Evolutionary conservation across 116 monocot species (phyloP), one percentile per base, ranked within the genome.

Genomic region (Phalaenopsis hybrid): DNA sequence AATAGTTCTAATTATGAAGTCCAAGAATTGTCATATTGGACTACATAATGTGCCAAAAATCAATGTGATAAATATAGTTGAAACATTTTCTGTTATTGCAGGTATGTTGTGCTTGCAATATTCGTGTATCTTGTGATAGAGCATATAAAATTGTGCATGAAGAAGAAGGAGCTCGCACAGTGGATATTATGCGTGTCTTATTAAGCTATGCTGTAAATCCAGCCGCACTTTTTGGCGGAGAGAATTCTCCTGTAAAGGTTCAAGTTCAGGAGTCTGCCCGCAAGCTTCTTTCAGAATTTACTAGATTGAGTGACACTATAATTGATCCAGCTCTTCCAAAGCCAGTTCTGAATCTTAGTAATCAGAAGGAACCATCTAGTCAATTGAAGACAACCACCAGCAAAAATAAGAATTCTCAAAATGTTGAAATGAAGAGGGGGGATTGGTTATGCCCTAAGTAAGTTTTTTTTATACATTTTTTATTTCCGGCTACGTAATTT

Each of bases 391-490:
- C 44, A 65, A n/a, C 31, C 52, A 58, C 8, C 17, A 51, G 5
- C 33, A 83, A 86, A 51, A 57, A 74, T 49, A 83, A 76, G 20
- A 63, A 82, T 41, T 5, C 81, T 43, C 55, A 76, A 86, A 86
- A 84, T 80, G 73, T 82, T 86, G 98, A 98, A 92, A 98, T 95
- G 95, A 95, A 95, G 90, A 92, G 79, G 81, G 98, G 98, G 44
- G 95, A 98, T 23, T 98, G 98, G 98, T 78, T 95, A 45, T 98
- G 98, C 80, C 84, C 92, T 10, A 89, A 84, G 98, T 94, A 94
- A 86, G 91, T 82, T 77, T 82, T n/a, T 58, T 17, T 67, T 7
- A 12, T 50, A 70, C 33, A 28, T 16, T 76, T 17, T 21, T 77
- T 55, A 7, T n/a, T 50, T 50, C 10, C 17, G 17, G 46, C 13